Conservation (phyloP, 306 rosid species). For the Castanopsis chinensis region DNA sequence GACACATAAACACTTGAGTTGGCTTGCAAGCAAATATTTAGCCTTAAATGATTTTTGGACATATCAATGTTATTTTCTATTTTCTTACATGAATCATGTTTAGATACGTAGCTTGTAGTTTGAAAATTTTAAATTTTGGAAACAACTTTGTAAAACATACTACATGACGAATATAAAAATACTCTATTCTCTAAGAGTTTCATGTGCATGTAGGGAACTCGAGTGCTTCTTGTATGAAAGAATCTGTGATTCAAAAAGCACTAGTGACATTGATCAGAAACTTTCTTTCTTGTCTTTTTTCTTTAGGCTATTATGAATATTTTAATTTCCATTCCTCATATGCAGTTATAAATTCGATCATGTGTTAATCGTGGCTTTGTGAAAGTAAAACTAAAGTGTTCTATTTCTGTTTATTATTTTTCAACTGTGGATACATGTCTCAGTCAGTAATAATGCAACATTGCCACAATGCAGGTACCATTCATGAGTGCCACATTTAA, state of each 20-base stretch:
- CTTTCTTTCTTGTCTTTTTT: background rate
- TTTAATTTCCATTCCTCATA: background rate
- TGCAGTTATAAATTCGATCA: background rate
- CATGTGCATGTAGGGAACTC: background rate
- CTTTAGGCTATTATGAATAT: background rate
- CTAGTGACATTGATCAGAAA: background rate
- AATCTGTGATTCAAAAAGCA: no score
- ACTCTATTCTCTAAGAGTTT: background rate
- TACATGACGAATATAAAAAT: background rate
- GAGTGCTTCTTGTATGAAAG: no score
- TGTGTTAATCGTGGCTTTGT: background rate
- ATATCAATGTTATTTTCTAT: no score
- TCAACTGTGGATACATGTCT: background rate
- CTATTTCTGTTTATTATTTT: background rate
- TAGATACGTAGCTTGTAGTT: background rate
- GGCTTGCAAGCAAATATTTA: no score
- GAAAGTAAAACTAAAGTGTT: background rate
- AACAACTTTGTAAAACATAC: background rate
- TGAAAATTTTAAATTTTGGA: background rate
- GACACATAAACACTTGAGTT: no score
- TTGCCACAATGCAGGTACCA: constrained; percentile 58
- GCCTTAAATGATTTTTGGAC: no score
- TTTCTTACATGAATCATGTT: background rate
- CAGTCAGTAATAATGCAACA: constrained; percentile 8
- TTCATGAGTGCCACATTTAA: constrained; percentile 73